A percentile compares a stretch with the other conserved stretches of the same genome.
These are phyloP conservation scores for Fusarium sp. DNA, from an alignment of 2,329 filamentous ascomycete species.

Conservation along the genomic window DNA sequence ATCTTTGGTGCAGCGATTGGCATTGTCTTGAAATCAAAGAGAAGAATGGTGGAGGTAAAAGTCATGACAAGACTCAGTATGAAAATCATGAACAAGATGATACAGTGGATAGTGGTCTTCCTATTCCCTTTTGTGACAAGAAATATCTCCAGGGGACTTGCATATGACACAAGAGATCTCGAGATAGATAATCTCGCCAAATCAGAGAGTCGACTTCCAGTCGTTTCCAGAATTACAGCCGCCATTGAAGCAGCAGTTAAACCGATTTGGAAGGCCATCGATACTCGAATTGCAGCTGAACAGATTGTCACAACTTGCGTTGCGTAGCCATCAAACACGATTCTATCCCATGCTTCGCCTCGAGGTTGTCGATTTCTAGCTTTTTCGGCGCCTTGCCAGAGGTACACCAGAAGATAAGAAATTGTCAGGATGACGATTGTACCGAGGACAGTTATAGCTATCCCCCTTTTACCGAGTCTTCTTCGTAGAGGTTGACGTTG, in stretches of 20 bases:
- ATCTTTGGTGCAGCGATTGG: not conserved
- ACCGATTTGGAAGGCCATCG: constrained; percentile 4
- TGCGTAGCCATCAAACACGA: constrained; percentile 7
- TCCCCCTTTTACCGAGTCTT: not conserved
- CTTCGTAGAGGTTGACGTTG: not conserved
- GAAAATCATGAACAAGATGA: not conserved
- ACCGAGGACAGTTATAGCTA: not conserved
- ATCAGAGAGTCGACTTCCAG: not conserved
- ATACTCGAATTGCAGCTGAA: not conserved
- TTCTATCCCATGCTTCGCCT: constrained; percentile 2
- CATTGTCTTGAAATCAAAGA: constrained; percentile 7
- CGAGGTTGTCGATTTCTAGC: not conserved
- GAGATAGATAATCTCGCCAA: not conserved
- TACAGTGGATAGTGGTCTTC: not conserved
- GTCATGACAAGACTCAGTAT: not conserved
- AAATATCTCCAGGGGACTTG: not conserved
- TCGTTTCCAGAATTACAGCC: constrained; percentile 14
- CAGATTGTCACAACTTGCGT: constrained; percentile 12
- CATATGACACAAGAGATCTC: not conserved
- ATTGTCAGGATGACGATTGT: not conserved
- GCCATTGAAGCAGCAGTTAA: constrained; percentile 18
- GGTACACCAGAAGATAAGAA: constrained; percentile 6
- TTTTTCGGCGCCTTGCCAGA: constrained; percentile 8
- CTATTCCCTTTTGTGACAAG: rapidly evolving
- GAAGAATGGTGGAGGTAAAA: constrained; percentile 18